phyloP scores from a whole-genome alignment of 1,284 basidiomycete species.

The Phellinidium pouzarii region DNA sequence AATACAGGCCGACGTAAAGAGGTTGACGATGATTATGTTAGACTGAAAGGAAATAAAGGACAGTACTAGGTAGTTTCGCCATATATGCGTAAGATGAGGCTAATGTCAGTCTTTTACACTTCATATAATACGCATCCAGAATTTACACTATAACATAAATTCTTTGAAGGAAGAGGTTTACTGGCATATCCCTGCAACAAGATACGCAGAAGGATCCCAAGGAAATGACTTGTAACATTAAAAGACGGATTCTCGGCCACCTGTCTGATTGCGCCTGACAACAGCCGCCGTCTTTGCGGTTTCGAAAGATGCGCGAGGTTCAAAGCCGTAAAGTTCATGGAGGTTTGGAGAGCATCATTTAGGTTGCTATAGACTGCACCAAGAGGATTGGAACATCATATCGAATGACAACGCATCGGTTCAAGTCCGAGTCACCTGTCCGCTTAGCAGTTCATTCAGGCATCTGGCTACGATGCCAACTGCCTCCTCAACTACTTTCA shows the following conservation, averaged over 20 bases:
- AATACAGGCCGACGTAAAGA: neutral
- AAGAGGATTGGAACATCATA: neutral
- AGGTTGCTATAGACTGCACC: neutral
- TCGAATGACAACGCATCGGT: neutral
- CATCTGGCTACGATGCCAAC: conserved; percentile 64
- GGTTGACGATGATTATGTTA: neutral
- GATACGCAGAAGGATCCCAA: too few relatives aligned
- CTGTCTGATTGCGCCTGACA: neutral
- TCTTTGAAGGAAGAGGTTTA: too few relatives aligned
- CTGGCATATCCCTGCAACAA: too few relatives aligned
- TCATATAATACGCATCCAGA: too few relatives aligned
- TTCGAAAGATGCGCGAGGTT: neutral
- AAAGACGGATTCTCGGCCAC: too few relatives aligned
- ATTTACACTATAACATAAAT: too few relatives aligned
- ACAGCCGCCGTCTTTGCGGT: neutral
- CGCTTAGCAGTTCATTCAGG: conserved; percentile 55
- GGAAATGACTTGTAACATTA: too few relatives aligned
- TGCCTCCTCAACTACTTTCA: conserved; percentile 50
- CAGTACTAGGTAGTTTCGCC: neutral
- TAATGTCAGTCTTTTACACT: neutral
- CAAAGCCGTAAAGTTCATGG: neutral
- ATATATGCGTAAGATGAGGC: neutral
- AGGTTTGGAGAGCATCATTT: neutral
- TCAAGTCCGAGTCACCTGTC: neutral
- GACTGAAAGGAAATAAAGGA: neutral